A percentile compares a stretch with the other conserved stretches of the same genome.
phyloP scores from a whole-genome alignment of 495 filamentous ascomycete genomes.

The Annulohypoxylon bovei region DNA sequence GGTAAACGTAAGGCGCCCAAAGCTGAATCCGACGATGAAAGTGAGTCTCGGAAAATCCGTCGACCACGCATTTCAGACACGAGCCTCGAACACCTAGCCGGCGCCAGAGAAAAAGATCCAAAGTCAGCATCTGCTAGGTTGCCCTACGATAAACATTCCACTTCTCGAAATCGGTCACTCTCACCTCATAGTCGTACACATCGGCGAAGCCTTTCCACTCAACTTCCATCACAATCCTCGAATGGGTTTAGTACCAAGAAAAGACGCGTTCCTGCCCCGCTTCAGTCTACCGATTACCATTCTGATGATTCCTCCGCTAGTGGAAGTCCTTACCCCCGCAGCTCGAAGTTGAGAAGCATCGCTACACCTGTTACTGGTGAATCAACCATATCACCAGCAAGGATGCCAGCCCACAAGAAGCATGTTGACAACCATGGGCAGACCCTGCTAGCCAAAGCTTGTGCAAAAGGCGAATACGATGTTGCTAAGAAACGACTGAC shows the following conservation, averaged over 20 bases:
- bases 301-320: slow-evolving; percentile 79
- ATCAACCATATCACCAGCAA: slow-evolving; percentile 69
- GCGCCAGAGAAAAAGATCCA: slow-evolving; percentile 45
- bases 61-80: slow-evolving; percentile 59
- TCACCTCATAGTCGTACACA: slow-evolving; percentile 69
- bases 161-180: slow-evolving; percentile 65
- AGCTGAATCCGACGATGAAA: slow-evolving; percentile 61
- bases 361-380: slow-evolving; percentile 66
- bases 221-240: slow-evolving; percentile 60
- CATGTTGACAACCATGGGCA: slow-evolving; percentile 86
- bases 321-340: slow-evolving; percentile 74
- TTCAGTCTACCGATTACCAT: slow-evolving; percentile 70
- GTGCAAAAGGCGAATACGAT: slow-evolving; percentile 79
- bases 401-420: slow-evolving; percentile 77
- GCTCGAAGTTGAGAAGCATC: slow-evolving; percentile 70
- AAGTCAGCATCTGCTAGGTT: slow-evolving; percentile 43
- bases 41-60: slow-evolving; percentile 57
- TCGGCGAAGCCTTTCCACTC: slow-evolving; percentile 73
- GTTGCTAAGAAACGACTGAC: slow-evolving; percentile 71
- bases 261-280: slow-evolving; percentile 64
- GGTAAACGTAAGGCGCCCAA: slow-evolving; percentile 58
- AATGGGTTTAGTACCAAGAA: slow-evolving; percentile 66
- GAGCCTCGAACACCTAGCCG: slow-evolving; percentile 50
- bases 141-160: slow-evolving; percentile 50
- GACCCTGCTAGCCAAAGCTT: slow-evolving; percentile 84